A percentile compares a stretch with the other conserved stretches of the same genome.
phyloP scores from a whole-genome alignment of 441 rosid genomes.

The Macaranga tanarius region DNA sequence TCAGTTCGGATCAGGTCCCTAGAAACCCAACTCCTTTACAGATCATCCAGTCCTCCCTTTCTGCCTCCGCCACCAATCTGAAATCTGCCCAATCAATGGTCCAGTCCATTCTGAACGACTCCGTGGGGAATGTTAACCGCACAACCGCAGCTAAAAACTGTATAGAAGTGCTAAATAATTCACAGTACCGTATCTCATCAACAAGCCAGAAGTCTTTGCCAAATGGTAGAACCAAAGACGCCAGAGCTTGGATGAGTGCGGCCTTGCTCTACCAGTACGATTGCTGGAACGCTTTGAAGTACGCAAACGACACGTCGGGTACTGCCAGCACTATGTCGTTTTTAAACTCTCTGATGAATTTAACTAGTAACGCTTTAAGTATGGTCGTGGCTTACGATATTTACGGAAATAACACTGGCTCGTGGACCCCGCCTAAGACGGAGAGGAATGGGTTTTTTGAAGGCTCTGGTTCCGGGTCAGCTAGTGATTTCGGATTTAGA shows the following conservation, averaged over 20 bases:
- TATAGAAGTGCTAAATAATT: conserved; percentile 44
- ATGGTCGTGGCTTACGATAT: conserved; percentile 66
- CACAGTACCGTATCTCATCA: conserved; percentile 49
- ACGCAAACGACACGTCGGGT: conserved; percentile 60
- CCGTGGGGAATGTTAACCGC: conserved; percentile 49
- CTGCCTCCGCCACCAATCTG: conserved; percentile 55
- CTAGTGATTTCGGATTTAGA: conserved; percentile 20
- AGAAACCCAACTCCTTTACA: conserved; percentile 48
- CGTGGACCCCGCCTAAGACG: conserved; percentile 66
- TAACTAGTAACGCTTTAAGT: conserved; percentile 71
- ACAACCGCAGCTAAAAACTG: conserved; percentile 61
- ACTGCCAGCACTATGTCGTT: conserved; percentile 57
- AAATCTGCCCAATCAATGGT: conserved; percentile 51
- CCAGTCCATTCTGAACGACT: conserved; percentile 44
- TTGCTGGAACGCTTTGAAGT: conserved; percentile 68
- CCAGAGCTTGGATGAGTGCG: conserved; percentile 80
- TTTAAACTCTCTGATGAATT: conserved; percentile 37
- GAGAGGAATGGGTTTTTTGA: conserved; percentile 85
- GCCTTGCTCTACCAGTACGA: conserved; percentile 73
- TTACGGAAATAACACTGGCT: conserved; percentile 40
- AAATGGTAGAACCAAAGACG: conserved; percentile 53
- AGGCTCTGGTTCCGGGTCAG: conserved; percentile 32
- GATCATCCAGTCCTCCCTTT: conserved; percentile 61
- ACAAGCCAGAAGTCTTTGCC: conserved; percentile 41
- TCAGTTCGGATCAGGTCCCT: conserved; percentile 38